These are phyloP conservation scores for Lasiosphaeriaceae sp. DNA, from an alignment of 495 filamentous ascomycete genomes.

Conservation along the genomic window DNA sequence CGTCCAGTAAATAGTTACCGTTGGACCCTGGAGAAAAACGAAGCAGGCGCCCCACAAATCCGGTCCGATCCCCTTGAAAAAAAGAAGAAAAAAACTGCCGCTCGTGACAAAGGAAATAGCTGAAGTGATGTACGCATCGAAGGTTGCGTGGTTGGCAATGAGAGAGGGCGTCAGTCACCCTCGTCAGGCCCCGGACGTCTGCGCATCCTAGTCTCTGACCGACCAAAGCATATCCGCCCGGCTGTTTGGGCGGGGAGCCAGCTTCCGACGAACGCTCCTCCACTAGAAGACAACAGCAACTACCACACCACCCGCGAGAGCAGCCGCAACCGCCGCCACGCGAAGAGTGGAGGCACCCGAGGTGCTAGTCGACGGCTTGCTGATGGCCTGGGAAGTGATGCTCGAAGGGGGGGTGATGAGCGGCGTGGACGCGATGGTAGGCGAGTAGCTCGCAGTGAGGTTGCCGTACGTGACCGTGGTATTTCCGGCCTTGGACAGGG, in stretches of 20 bases:
- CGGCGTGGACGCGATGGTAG: conserved; percentile 24
- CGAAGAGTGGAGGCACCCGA: conserved; percentile 24
- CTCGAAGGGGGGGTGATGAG: conserved; percentile 20
- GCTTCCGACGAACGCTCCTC: conserved; percentile 1
- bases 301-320: conserved; percentile 41
- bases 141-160: conserved; percentile 29
- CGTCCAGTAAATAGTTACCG: no score
- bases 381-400: conserved; percentile 6
- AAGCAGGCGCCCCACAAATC: no score
- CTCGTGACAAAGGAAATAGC: conserved; percentile 41
- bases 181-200: conserved; percentile 1
- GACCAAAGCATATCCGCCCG: no score
- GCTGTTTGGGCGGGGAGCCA: neutral
- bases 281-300: conserved; percentile 43
- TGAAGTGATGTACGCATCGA: conserved; percentile 42
- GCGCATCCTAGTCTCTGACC: no score
- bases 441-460: conserved; percentile 21
- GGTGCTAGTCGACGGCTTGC: conserved; percentile 5
- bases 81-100: no score
- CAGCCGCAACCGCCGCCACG: conserved; percentile 36
- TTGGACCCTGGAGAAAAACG: no score
- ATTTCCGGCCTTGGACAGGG: conserved; percentile 30
- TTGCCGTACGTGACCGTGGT: conserved; percentile 19
- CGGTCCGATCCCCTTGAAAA: no score
- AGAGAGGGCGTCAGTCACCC: neutral